Percentiles rank a stretch among this genome's conserved stretches.
phyloP scores from a whole-genome alignment of 306 rosid species.

The Carpinus viminea region DNA sequence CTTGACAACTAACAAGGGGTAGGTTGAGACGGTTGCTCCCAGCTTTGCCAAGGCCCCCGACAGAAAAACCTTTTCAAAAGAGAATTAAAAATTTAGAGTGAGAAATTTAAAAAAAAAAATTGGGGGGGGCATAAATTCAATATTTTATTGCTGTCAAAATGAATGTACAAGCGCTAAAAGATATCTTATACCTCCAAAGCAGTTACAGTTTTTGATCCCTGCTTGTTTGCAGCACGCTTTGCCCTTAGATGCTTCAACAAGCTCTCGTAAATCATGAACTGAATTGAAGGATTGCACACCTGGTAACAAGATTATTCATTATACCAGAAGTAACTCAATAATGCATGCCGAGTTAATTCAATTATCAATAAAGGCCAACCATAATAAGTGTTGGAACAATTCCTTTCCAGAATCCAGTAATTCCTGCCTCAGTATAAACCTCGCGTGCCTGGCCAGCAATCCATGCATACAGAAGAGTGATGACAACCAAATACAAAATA shows the following conservation, averaged over 20 bases:
- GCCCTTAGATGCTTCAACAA: slow-evolving; percentile 58
- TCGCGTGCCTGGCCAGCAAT: slow-evolving; percentile 52
- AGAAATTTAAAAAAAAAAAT: too few species aligned
- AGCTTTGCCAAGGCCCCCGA: slow-evolving; percentile 87
- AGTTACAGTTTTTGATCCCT: slow-evolving; percentile 44
- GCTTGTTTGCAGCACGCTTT: slow-evolving; percentile 51
- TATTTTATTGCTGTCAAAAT: background rate
- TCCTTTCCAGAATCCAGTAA: slow-evolving; percentile 85
- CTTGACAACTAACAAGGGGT: slow-evolving; percentile 82
- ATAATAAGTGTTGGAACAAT: slow-evolving; percentile 79
- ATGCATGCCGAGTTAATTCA: slow-evolving; percentile 11
- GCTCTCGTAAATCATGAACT: slow-evolving; percentile 81
- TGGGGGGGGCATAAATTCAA: background rate
- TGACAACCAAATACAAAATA: background rate
- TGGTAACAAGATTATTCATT: slow-evolving; percentile 33
- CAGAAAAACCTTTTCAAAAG: slow-evolving; percentile 55
- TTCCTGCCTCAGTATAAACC: slow-evolving; percentile 65
- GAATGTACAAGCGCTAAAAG: background rate
- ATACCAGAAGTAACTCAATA: slow-evolving; percentile 1
- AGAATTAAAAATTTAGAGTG: slow-evolving; percentile 20
- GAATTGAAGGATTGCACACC: slow-evolving; percentile 91
- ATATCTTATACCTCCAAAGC: slow-evolving; percentile 61
- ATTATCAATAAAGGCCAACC: slow-evolving; percentile 46
- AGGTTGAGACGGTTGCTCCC: slow-evolving; percentile 79
- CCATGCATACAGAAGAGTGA: slow-evolving; percentile 24